Evolutionary conservation across 495 filamentous ascomycete species (phyloP).

Genomic region (Podospora pseudopauciseta): DNA sequence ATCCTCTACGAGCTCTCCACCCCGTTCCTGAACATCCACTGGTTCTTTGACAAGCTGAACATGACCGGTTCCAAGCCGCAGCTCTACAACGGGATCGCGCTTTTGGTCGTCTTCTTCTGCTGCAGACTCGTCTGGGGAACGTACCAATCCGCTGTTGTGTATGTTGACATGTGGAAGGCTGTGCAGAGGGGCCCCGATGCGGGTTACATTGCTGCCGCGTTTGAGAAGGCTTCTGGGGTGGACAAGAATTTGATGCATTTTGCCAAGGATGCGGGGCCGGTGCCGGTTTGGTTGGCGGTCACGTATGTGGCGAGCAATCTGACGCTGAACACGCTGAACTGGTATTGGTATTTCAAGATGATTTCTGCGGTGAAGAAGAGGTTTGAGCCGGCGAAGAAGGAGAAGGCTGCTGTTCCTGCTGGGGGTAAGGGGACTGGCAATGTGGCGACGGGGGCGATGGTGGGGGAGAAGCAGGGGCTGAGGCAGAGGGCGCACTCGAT

Average conservation of each 20-base stretch:
- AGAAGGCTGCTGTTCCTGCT: conserved; percentile 10
- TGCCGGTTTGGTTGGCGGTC: conserved; percentile 77
- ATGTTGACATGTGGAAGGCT: conserved; percentile 73
- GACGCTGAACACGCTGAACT: conserved; percentile 81
- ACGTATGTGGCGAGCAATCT: conserved; percentile 76
- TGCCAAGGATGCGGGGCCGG: conserved; percentile 41
- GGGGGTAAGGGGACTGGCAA: neutral
- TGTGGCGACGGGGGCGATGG: conserved; percentile 6
- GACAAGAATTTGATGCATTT: conserved; percentile 45
- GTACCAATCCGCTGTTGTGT: conserved; percentile 72
- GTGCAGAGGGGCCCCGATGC: conserved; percentile 40
- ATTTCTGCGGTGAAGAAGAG: conserved; percentile 84
- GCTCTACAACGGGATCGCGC: conserved; percentile 79
- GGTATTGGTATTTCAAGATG: conserved; percentile 98
- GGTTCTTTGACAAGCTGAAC: conserved; percentile 97
- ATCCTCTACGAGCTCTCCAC: conserved; percentile 97
- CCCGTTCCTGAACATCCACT: conserved; percentile 95
- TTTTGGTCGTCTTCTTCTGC: conserved; percentile 73
- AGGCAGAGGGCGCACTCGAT: conserved; percentile 24
- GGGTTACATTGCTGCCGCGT: conserved; percentile 29
- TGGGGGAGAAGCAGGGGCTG: conserved; percentile 2
- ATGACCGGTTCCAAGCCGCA: conserved; percentile 80
- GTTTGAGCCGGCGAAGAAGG: conserved; percentile 59
- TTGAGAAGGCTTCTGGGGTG: conserved; percentile 23
- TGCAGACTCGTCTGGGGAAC: conserved; percentile 91